phyloP scores from a whole-genome alignment of 192 early-diverging fungal species.

The Backusella morwellensis region DNA sequence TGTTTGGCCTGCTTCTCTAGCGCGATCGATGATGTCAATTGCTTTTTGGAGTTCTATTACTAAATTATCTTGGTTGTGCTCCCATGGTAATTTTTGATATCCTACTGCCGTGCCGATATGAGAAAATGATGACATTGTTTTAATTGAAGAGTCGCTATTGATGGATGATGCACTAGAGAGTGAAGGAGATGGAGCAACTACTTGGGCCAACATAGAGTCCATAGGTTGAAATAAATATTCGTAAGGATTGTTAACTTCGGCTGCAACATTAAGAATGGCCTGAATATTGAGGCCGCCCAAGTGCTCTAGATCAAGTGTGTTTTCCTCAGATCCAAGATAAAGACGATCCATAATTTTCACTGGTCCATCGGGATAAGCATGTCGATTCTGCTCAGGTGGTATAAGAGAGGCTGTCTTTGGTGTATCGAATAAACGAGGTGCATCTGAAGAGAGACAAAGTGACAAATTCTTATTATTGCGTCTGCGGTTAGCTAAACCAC shows the following conservation, averaged over 20 bases:
- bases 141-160: not conserved
- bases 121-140: not conserved
- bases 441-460: constrained; percentile 11
- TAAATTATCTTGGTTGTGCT: constrained; percentile 70
- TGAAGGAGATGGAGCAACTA: constrained; percentile 3
- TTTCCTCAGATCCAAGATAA: constrained; percentile 65
- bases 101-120: constrained; percentile 28
- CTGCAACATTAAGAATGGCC: constrained; percentile 75
- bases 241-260: constrained; percentile 54
- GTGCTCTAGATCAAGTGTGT: constrained; percentile 50
- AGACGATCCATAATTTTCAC: constrained; percentile 62
- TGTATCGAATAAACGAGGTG: not conserved
- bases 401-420: not conserved
- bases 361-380: constrained; percentile 57
- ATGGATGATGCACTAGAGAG: constrained; percentile 7
- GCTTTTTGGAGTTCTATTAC: constrained; percentile 56
- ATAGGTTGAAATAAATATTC: constrained; percentile 21
- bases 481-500: constrained; percentile 18
- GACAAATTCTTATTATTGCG: constrained; percentile 35
- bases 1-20: constrained; percentile 45
- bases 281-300: constrained; percentile 52
- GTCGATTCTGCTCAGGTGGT: constrained; percentile 1
- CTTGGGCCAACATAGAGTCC: not conserved
- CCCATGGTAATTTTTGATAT: constrained; percentile 68
- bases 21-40: constrained; percentile 67